Evolutionary conservation across 805 yeast genomes (phyloP).

Genomic region (Starmerella stigmatis): DNA sequence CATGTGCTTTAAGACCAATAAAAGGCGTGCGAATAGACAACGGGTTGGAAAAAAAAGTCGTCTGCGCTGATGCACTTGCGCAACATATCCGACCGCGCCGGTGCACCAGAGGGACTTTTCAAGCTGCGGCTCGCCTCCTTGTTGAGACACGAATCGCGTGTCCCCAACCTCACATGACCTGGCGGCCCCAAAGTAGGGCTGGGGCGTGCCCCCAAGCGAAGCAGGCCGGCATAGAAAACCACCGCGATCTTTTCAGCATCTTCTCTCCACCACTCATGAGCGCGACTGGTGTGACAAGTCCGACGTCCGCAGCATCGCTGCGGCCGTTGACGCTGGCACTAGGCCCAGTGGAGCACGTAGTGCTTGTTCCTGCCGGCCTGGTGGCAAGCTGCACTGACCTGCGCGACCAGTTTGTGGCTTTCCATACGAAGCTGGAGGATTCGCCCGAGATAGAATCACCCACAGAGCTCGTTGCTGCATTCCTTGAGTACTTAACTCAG

Average conservation of each 20-base stretch:
- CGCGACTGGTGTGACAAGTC: conserved; percentile 36
- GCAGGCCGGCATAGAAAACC: conserved; percentile 1
- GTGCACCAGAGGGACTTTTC: too few species aligned
- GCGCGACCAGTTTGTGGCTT: conserved; percentile 60
- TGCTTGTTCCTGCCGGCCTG: conserved; percentile 72
- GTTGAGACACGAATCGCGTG: conserved; percentile 7
- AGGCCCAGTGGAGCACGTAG: conserved; percentile 79
- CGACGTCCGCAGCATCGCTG: conserved; percentile 40
- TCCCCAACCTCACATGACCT: conserved; percentile 9
- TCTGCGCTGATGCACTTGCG: too few species aligned
- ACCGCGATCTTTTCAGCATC: conserved; percentile 2
- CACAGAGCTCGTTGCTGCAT: conserved; percentile 73
- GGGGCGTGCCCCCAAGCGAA: conserved; percentile 4
- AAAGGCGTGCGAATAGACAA: too few species aligned
- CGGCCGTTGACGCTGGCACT: conserved; percentile 79
- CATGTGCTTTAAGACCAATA: too few species aligned
- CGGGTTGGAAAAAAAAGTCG: too few species aligned
- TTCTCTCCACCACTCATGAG: conserved; percentile 14
- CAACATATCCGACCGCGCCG: too few species aligned
- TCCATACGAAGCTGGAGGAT: conserved; percentile 13
- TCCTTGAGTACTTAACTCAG: conserved; percentile 50
- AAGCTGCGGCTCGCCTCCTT: background rate
- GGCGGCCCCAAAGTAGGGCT: conserved; percentile 7
- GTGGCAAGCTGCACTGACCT: conserved; percentile 77
- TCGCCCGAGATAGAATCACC: conserved; percentile 33